Conservation (phyloP, 306 rosid species). For the Gastrolobium villosum region DNA sequence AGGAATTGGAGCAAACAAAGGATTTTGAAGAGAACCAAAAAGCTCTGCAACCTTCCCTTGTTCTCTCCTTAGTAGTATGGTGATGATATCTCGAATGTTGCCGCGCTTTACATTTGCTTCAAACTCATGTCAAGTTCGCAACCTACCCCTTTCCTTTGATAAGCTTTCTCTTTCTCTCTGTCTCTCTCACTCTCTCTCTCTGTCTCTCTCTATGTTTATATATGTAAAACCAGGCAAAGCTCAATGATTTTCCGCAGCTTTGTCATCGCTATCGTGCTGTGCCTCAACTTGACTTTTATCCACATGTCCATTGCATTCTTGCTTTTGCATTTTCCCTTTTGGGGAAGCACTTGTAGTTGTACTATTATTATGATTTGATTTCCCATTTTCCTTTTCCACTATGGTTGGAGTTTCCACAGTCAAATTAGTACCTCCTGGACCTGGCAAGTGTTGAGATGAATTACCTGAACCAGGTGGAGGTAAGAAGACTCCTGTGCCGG, state of each 20-base stretch:
- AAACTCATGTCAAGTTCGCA: constrained; percentile 63
- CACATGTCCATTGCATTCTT: constrained; percentile 71
- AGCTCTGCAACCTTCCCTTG: constrained; percentile 56
- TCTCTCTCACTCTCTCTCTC: constrained; percentile 33
- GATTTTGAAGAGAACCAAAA: constrained; percentile 61
- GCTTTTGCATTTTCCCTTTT: constrained; percentile 56
- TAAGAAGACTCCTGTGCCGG: constrained; percentile 97
- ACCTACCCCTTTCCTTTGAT: constrained; percentile 52
- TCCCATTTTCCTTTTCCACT: constrained; percentile 69
- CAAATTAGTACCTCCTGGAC: constrained; percentile 34
- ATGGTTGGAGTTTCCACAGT: constrained; percentile 56
- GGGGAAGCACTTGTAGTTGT: constrained; percentile 56
- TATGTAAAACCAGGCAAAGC: constrained; percentile 52
- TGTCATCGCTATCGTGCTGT: constrained; percentile 53
- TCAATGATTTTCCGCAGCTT: constrained; percentile 51
- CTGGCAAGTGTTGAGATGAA: constrained; percentile 59
- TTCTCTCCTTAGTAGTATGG: constrained; percentile 57
- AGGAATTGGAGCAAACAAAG: constrained; percentile 58
- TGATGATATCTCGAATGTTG: constrained; percentile 57
- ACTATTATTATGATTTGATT: constrained; percentile 50
- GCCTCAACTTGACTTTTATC: constrained; percentile 62
- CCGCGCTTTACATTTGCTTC: constrained; percentile 90
- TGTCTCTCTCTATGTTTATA: constrained; percentile 14
- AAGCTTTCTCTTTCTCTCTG: constrained; percentile 36
- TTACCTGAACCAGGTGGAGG: constrained; percentile 90